Evolutionary conservation across 306 rosid species (phyloP).

Genomic region (Begonia fuchsioides): DNA sequence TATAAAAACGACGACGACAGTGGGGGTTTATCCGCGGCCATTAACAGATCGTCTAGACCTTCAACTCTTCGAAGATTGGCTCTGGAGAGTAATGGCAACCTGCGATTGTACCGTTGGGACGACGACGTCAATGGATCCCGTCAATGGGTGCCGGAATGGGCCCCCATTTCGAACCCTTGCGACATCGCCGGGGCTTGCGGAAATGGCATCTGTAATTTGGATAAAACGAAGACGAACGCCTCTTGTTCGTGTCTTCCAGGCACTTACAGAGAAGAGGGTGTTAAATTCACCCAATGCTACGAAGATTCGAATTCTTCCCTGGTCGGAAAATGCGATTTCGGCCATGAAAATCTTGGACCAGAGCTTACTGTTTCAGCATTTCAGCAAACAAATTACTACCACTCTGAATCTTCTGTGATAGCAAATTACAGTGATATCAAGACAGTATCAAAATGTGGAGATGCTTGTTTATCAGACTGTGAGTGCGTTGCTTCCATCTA

Average conservation of each 20-base stretch:
- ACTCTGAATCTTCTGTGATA: slow-evolving; percentile 57
- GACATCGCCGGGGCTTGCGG: slow-evolving; percentile 90
- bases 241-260: slow-evolving; percentile 81
- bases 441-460: slow-evolving; percentile 43
- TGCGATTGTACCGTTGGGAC: slow-evolving; percentile 72
- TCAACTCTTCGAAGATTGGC: slow-evolving; percentile 40
- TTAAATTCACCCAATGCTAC: slow-evolving; percentile 36
- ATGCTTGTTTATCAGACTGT: slow-evolving; percentile 67
- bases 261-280: slow-evolving; percentile 28
- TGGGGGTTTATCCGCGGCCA: slow-evolving; percentile 43
- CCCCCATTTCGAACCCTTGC: slow-evolving; percentile 84
- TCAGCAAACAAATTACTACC: slow-evolving; percentile 76
- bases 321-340: slow-evolving; percentile 40
- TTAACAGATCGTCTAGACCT: slow-evolving; percentile 25
- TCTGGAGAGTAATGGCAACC: slow-evolving; percentile 62
- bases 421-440: slow-evolving; percentile 68
- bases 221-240: slow-evolving; percentile 51
- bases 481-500: slow-evolving; percentile 87
- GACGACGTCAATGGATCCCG: slow-evolving; percentile 63
- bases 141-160: slow-evolving; percentile 92
- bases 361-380: slow-evolving; percentile 35
- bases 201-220: slow-evolving; percentile 68
- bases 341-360: slow-evolving; percentile 23
- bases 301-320: slow-evolving; percentile 66
- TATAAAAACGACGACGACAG: slow-evolving; percentile 60